Percentiles rank a stretch among this genome's conserved stretches.
Conservation (phyloP, 805 yeast species). For the Starmera caribaea region DNA sequence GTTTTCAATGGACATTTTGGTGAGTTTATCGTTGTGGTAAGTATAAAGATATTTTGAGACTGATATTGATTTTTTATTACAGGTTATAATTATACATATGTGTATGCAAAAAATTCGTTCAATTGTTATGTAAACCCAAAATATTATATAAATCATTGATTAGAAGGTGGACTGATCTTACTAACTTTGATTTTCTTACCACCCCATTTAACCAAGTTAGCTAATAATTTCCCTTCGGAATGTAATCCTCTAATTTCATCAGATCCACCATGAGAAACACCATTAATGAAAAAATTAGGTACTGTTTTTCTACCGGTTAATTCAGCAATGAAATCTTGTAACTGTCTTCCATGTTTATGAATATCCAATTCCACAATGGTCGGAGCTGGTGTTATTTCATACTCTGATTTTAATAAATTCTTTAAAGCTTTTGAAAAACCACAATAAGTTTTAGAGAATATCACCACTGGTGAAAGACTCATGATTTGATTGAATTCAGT, state of each 20-base stretch:
- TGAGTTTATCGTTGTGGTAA: constrained; percentile 2
- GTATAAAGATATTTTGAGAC: no score
- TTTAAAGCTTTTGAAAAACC: constrained; percentile 74
- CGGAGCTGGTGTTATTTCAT: constrained; percentile 65
- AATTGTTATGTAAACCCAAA: background rate
- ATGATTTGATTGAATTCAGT: constrained; percentile 49
- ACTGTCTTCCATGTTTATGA: constrained; percentile 63
- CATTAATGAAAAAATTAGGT: constrained; percentile 77
- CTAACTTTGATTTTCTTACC: constrained; percentile 37
- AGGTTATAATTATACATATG: no score
- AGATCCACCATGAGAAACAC: constrained; percentile 75
- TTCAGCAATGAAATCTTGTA: constrained; percentile 63
- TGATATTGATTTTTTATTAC: background rate
- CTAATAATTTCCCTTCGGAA: constrained; percentile 41
- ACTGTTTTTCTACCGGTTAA: constrained; percentile 78
- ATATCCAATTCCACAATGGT: constrained; percentile 72
- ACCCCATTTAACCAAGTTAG: constrained; percentile 54
- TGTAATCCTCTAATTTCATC: constrained; percentile 71
- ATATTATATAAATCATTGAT: constrained; percentile 21
- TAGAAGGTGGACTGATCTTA: constrained; percentile 49
- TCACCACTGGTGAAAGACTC: constrained; percentile 51
- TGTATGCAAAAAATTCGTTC: background rate
- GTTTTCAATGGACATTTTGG: constrained; percentile 8
- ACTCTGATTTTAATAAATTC: constrained; percentile 49
- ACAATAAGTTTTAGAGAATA: constrained; percentile 49